These are phyloP conservation scores for Myxozyma mucilagina DNA, from an alignment of 805 yeast genomes.

Conservation along the genomic window DNA sequence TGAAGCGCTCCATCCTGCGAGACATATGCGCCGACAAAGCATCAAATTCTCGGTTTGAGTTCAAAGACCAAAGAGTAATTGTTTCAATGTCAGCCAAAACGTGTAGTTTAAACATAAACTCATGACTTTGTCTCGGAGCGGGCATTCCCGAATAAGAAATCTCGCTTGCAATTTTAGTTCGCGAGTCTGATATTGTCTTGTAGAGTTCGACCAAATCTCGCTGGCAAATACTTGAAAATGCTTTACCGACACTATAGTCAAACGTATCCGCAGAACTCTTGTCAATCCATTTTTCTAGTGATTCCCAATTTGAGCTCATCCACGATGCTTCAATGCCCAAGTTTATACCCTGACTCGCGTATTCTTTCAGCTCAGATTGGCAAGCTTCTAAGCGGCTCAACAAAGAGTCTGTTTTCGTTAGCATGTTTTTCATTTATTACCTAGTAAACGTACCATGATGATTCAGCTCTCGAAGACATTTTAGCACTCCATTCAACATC, in stretches of 20 bases:
- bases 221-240: conserved; percentile 49
- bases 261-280: conserved; percentile 52
- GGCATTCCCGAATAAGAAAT: conserved; percentile 52
- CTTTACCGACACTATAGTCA: conserved; percentile 66
- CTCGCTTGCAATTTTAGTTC: conserved; percentile 59
- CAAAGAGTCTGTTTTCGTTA: conserved; percentile 37
- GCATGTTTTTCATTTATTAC: neutral
- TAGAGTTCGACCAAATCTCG: conserved; percentile 43
- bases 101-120: conserved; percentile 56
- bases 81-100: conserved; percentile 59
- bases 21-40: conserved; percentile 28
- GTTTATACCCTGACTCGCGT: conserved; percentile 59
- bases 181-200: conserved; percentile 52
- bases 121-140: conserved; percentile 53
- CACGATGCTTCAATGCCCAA: conserved; percentile 78
- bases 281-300: conserved; percentile 59
- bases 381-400: conserved; percentile 50
- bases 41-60: conserved; percentile 21
- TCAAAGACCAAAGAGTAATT: conserved; percentile 35
- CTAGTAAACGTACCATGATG: conserved; percentile 56
- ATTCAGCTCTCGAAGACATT: conserved; percentile 74
- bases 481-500: conserved; percentile 57
- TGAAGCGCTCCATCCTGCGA: conserved; percentile 39
- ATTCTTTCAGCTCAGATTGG: conserved; percentile 26
- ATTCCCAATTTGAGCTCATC: conserved; percentile 55